A percentile compares a stretch with the other conserved stretches of the same genome.
Conservation (phyloP, 345 rosid genomes). For the Mangifera indica region DNA sequence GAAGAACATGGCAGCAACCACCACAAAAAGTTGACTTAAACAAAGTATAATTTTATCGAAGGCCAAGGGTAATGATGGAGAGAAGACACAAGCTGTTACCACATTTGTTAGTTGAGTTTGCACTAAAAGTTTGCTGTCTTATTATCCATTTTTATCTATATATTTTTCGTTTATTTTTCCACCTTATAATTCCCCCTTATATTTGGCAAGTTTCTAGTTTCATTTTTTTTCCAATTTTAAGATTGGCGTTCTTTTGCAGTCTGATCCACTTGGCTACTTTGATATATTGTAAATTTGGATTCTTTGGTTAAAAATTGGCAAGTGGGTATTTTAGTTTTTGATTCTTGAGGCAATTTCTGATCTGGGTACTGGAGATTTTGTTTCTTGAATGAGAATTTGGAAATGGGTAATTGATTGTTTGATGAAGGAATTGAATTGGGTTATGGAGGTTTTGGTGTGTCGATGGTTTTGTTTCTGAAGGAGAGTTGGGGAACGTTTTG, state of each 20-base stretch:
- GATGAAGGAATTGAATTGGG: conserved; percentile 14
- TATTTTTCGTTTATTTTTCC: neutral
- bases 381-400: too few relatives aligned
- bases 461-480: neutral
- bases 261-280: neutral
- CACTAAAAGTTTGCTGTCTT: conserved; percentile 9
- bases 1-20: neutral
- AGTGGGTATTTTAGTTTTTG: neutral
- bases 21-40: too few relatives aligned
- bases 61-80: conserved; percentile 18
- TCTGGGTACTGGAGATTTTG: conserved; percentile 21
- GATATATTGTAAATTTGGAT: neutral
- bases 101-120: conserved; percentile 11
- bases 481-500: neutral
- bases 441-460: conserved; percentile 14
- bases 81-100: neutral
- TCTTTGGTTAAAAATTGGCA: neutral
- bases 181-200: conserved; percentile 1
- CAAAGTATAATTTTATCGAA: too few relatives aligned
- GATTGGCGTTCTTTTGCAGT: neutral
- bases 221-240: conserved; percentile 3
- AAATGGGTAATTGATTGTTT: too few relatives aligned
- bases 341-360: neutral
- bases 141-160: neutral
- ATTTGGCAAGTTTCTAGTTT: conserved; percentile 23